phyloP scores from a whole-genome alignment of 768 basidiomycete species.

The Pleurotus sapidus region DNA sequence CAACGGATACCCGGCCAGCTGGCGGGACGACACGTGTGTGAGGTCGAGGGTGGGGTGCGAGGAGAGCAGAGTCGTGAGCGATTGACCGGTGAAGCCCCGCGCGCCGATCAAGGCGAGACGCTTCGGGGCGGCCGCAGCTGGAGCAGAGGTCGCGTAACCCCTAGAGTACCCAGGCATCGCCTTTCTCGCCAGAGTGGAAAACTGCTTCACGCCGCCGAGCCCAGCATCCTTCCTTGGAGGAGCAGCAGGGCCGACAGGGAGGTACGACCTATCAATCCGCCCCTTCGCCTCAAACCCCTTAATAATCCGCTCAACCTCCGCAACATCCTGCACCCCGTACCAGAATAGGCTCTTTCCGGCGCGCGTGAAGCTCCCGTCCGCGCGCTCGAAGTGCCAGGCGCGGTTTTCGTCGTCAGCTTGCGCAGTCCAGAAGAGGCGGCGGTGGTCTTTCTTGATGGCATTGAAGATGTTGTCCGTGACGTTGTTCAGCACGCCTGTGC shows the following conservation, averaged over 20 bases:
- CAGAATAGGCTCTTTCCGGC: conserved; percentile 95
- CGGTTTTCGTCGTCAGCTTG: conserved; percentile 95
- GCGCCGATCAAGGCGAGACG: conserved; percentile 94
- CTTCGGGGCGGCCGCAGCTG: conserved; percentile 55
- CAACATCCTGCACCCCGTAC: conserved; percentile 92
- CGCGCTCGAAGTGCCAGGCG: conserved; percentile 97
- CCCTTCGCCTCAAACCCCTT: conserved; percentile 71
- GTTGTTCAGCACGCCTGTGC: conserved; percentile 87
- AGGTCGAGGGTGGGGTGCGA: conserved; percentile 86
- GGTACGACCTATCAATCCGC: conserved; percentile 83
- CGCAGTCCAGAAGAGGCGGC: conserved; percentile 96
- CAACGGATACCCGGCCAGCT: conserved; percentile 80
- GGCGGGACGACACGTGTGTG: conserved; percentile 95
- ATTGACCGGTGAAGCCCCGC: conserved; percentile 93
- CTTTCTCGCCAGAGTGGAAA: conserved; percentile 55
- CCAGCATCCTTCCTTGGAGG: conserved; percentile 42
- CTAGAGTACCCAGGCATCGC: conserved; percentile 31
- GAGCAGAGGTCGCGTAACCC: conserved; percentile 35
- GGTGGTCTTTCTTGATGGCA: conserved; percentile 94
- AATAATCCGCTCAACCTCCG: conserved; percentile 87
- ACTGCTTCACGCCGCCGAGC: conserved; percentile 46
- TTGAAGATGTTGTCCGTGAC: conserved; percentile 98
- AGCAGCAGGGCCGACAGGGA: conserved; percentile 80
- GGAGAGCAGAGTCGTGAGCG: conserved; percentile 83
- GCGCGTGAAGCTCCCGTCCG: conserved; percentile 95